Conservation (phyloP, 164 flowering plant species). For the Umbellularia californica region DNA sequence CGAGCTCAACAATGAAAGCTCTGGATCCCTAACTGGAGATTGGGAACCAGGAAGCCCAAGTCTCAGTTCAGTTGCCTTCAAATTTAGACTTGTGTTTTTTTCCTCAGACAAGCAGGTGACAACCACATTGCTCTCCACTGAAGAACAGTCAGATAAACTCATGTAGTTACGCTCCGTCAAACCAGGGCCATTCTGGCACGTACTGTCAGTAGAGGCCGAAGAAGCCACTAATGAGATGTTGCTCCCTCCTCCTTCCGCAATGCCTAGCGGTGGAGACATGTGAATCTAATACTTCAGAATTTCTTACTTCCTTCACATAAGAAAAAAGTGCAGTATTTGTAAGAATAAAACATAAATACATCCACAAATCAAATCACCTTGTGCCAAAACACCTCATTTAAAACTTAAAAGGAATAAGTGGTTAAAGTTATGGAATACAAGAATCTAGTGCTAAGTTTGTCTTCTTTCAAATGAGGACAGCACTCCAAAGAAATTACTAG, state of each 20-base stretch:
- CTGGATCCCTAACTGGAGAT: conserved; percentile 66
- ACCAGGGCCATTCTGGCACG: conserved; percentile 35
- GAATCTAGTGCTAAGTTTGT: no score
- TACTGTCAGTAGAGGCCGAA: conserved; percentile 38
- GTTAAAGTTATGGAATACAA: no score
- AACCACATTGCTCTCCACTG: conserved; percentile 69
- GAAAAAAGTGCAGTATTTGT: not conserved
- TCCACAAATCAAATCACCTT: not conserved
- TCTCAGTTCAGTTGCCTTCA: conserved; percentile 84
- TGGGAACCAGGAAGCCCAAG: conserved; percentile 95
- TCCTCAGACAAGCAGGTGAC: conserved; percentile 45
- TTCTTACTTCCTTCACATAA: conserved; percentile 11
- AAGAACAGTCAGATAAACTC: conserved; percentile 76
- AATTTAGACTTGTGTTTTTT: conserved; percentile 45
- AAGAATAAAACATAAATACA: not conserved
- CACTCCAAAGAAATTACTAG: not conserved
- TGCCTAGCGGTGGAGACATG: conserved; percentile 48
- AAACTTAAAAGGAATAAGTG: no score
- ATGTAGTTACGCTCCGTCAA: conserved; percentile 75
- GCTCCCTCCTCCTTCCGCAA: conserved; percentile 48
- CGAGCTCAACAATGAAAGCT: conserved; percentile 32
- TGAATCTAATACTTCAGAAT: conserved; percentile 3
- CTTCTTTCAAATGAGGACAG: not conserved
- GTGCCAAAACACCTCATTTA: not conserved
- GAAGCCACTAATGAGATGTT: conserved; percentile 40